phyloP scores from a whole-genome alignment of 225 moss, liverwort and hornwort species.

The Straminergon stramineum region DNA sequence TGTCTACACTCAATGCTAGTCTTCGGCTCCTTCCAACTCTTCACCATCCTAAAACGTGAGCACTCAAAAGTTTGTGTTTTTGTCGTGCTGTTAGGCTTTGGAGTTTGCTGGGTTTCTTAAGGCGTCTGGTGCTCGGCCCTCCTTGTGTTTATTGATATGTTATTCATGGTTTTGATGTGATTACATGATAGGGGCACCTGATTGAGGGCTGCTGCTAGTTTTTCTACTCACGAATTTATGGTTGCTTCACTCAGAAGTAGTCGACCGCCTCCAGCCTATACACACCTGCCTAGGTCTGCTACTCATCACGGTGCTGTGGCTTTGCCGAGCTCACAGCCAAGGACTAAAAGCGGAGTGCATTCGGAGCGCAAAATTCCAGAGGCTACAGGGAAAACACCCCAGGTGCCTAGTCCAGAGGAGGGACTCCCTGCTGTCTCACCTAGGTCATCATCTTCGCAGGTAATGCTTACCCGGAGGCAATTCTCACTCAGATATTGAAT shows the following conservation, averaged over 20 bases:
- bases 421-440: constrained; percentile 4
- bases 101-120: not conserved
- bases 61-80: not conserved
- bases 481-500: not conserved
- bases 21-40: constrained; percentile 65
- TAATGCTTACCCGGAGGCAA: not conserved
- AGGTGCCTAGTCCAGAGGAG: not conserved
- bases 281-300: constrained; percentile 27
- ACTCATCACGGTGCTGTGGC: constrained; percentile 27
- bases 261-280: constrained; percentile 14
- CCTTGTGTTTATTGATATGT: not conserved
- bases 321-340: constrained; percentile 13
- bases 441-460: constrained; percentile 23
- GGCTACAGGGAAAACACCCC: not conserved
- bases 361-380: constrained; percentile 8
- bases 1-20: constrained; percentile 70
- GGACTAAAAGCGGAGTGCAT: not conserved
- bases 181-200: not conserved
- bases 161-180: not conserved
- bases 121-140: not conserved
- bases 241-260: constrained; percentile 13
- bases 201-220: not conserved
- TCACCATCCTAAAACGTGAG: constrained; percentile 60
- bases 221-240: not conserved
- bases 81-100: not conserved